These are phyloP conservation scores for Fomitopsis palustris DNA, from an alignment of 1,284 basidiomycete species.

Conservation along the genomic window DNA sequence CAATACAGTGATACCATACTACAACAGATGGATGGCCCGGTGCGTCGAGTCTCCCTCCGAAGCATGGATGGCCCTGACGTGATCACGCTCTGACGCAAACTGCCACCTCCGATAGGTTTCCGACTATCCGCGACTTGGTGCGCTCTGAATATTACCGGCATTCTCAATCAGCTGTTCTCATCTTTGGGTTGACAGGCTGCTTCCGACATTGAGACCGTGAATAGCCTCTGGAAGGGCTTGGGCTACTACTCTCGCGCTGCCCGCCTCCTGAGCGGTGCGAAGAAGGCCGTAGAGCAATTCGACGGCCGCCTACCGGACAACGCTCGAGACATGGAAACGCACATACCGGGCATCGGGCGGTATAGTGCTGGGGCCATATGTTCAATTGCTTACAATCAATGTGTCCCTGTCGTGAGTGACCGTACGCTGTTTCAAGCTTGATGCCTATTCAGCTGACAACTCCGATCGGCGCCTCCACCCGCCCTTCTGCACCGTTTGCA, in stretches of 20 bases:
- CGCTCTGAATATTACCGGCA: constrained; percentile 16
- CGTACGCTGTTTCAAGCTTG: constrained; percentile 4
- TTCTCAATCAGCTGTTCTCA: not conserved
- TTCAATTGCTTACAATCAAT: constrained; percentile 86
- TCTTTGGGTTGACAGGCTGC: constrained; percentile 42
- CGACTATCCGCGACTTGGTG: constrained; percentile 78
- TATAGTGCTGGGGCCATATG: constrained; percentile 91
- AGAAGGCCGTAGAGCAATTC: constrained; percentile 69
- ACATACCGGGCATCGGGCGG: constrained; percentile 87
- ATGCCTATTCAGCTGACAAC: constrained; percentile 5
- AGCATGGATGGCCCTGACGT: no score
- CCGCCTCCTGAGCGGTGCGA: constrained; percentile 73
- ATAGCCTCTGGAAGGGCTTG: constrained; percentile 85
- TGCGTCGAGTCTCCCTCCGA: constrained; percentile 31
- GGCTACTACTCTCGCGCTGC: constrained; percentile 91
- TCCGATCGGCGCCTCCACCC: constrained; percentile 1
- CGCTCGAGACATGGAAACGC: constrained; percentile 77
- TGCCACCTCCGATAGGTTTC: constrained; percentile 54
- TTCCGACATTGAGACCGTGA: constrained; percentile 82
- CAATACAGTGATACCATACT: constrained; percentile 87
- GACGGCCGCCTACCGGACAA: constrained; percentile 75
- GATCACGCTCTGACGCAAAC: not conserved
- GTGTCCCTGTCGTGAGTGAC: constrained; percentile 73
- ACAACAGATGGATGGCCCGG: constrained; percentile 81
- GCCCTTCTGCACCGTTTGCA: constrained; percentile 27